A percentile compares a stretch with the other conserved stretches of the same genome.
phyloP scores from a whole-genome alignment of 768 basidiomycete genomes.

The Mycena epipterygia region DNA sequence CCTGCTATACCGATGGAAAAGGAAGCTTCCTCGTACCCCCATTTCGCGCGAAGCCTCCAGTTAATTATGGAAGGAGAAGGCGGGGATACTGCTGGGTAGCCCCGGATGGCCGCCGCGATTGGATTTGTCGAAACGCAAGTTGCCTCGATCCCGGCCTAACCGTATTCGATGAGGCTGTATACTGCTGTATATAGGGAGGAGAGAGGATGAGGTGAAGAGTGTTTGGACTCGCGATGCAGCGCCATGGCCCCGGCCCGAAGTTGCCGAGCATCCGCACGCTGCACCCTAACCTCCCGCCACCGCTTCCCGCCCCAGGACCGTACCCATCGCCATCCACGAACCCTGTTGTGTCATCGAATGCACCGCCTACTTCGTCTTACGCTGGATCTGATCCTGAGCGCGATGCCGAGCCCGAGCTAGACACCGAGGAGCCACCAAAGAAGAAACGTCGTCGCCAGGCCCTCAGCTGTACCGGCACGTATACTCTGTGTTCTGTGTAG shows the following conservation, averaged over 20 bases:
- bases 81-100: too few species aligned
- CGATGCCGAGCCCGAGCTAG: constrained; percentile 63
- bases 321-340: constrained; percentile 41
- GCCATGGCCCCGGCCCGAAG: constrained; percentile 23
- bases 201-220: neutral
- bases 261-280: constrained; percentile 80
- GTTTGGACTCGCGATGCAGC: neutral
- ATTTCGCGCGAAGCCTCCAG: too few species aligned
- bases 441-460: constrained; percentile 89
- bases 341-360: constrained; percentile 26
- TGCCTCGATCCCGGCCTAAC: too few species aligned
- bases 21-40: too few species aligned
- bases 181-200: neutral
- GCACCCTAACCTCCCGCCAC: constrained; percentile 74
- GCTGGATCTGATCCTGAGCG: constrained; percentile 52
- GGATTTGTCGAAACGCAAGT: too few species aligned
- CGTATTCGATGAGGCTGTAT: too few species aligned
- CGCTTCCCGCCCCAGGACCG: constrained; percentile 45
- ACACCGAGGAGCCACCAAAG: constrained; percentile 66
- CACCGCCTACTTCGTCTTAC: constrained; percentile 40
- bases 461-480: constrained; percentile 84
- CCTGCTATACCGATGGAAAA: too few species aligned
- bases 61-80: too few species aligned
- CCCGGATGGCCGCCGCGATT: too few species aligned
- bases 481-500: too few species aligned